A percentile compares a stretch with the other conserved stretches of the same genome.
Conservation (phyloP, 176 grass and related monocot genomes). For the Elymus sibiricus region DNA sequence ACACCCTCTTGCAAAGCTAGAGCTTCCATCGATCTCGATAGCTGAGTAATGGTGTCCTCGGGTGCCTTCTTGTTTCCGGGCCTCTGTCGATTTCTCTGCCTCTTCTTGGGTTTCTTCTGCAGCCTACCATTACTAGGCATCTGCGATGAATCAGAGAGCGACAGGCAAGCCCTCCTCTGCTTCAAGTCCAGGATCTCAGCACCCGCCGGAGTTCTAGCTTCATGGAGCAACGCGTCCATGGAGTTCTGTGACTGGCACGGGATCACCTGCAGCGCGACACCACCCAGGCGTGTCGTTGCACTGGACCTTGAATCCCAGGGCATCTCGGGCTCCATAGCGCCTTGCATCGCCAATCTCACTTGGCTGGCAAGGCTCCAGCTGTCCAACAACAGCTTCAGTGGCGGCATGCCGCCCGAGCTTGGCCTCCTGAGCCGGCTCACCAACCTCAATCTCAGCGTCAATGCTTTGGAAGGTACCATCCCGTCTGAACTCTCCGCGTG, state of each 20-base stretch:
- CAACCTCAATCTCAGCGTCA: constrained; percentile 59
- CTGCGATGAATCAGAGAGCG: neutral
- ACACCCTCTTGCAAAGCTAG: neutral
- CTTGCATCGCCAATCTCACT: constrained; percentile 35
- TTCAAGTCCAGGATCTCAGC: constrained; percentile 30
- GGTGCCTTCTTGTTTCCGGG: neutral
- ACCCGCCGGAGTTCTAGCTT: neutral
- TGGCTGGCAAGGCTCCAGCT: constrained; percentile 34
- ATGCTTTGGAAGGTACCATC: constrained; percentile 44
- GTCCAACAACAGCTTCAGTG: constrained; percentile 32
- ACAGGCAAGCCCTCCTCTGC: constrained; percentile 39
- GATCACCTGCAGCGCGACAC: neutral
- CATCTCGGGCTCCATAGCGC: constrained; percentile 26
- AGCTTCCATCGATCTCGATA: neutral
- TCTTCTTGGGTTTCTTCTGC: neutral
- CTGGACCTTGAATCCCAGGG: constrained; percentile 30
- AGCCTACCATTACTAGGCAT: neutral
- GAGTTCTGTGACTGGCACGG: constrained; percentile 39
- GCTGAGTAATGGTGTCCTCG: neutral
- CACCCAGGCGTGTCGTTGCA: neutral
- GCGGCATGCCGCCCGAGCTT: constrained; percentile 31
- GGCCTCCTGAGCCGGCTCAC: constrained; percentile 29
- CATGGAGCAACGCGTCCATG: constrained; percentile 38
- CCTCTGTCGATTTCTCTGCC: neutral
- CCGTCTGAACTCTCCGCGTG: constrained; percentile 40